phyloP scores from a whole-genome alignment of 1,284 basidiomycete genomes.

The Boletus coffeatus region DNA sequence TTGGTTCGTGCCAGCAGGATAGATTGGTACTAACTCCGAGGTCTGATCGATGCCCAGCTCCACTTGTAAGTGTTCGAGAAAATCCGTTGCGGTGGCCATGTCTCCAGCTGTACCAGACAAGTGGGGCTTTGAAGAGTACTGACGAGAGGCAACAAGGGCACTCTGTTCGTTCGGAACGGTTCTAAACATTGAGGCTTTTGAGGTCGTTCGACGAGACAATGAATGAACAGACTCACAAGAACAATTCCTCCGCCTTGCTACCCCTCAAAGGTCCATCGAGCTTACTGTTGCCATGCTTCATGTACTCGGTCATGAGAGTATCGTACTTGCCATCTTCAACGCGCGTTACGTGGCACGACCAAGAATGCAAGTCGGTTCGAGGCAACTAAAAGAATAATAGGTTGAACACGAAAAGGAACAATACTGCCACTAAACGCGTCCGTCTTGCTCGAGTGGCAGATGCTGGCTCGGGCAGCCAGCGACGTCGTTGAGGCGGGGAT shows the following conservation, averaged over 20 bases:
- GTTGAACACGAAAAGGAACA: background rate
- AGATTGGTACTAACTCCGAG: constrained; percentile 36
- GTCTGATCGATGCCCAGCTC: constrained; percentile 38
- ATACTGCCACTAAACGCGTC: background rate
- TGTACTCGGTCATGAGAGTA: background rate
- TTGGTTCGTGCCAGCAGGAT: constrained; percentile 43
- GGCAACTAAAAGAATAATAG: background rate
- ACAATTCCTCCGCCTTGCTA: background rate
- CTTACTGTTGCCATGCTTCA: background rate
- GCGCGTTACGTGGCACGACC: background rate
- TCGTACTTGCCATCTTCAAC: background rate
- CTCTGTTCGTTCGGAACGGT: background rate
- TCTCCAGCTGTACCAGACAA: constrained; percentile 47
- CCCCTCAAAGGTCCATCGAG: background rate
- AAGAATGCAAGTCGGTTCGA: background rate
- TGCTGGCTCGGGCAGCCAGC: background rate
- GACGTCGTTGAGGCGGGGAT: background rate
- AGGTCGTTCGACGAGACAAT: background rate
- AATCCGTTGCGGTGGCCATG: constrained; percentile 45
- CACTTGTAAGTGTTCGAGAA: constrained; percentile 43
- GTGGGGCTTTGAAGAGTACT: constrained; percentile 45
- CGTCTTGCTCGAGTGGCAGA: too few relatives aligned
- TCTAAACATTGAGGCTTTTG: background rate
- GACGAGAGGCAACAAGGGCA: constrained; percentile 40
- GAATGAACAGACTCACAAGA: background rate